Base-by-base conservation (phyloP, 148 eudicot species). In the Diospyros kaki region DNA sequence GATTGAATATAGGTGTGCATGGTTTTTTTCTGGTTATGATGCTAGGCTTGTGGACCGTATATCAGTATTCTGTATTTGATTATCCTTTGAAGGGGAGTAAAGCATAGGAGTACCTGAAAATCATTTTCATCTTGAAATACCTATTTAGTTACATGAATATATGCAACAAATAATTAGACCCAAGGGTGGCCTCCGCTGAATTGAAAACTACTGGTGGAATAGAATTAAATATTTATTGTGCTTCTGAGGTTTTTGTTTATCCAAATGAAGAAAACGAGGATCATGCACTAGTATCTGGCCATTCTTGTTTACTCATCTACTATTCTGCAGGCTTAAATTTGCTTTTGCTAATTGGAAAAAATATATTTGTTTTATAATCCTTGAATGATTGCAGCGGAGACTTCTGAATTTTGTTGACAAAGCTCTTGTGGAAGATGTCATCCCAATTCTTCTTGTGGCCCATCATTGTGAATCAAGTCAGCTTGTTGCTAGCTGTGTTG, bases 381-480 rank as follows among this genome's bases (percentile, higher is more conserved):
- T 3, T 63, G 42, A 44, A 28, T 15, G 44, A 12, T 81, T 84
- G 75, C 87, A 86, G 89, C 75, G 86, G n/a, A 87, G 78, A 42
- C 89, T 86, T 76, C 71, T 81, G 8, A 80, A 84, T 63, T 79
- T 86, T 76, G 80, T 86, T 46, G 83, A 72, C 61, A 86, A 83
- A 76, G 87, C 89, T 61, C 72, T 75, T 69, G 83, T 79, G 41
- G 89, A 86, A 75, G 89, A 86, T 66, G 81, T 86, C 40, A 76
- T 86, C 44, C 82, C 80, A 1, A 79, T 86, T n/a, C 78, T 82
- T 46, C 6, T 64, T 4, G 85, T 80, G 11, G 89, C 87, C 58
- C 75, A 41, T 52, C 80, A 77, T 58, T 81, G 87, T 39, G 75
- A 81, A 75, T 63, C 72, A 51, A 64, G n/a, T 38, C 76, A 79